Evolutionary conservation across 1,284 basidiomycete species (phyloP).

Genomic region (Hypsizygus ulmarius): DNA sequence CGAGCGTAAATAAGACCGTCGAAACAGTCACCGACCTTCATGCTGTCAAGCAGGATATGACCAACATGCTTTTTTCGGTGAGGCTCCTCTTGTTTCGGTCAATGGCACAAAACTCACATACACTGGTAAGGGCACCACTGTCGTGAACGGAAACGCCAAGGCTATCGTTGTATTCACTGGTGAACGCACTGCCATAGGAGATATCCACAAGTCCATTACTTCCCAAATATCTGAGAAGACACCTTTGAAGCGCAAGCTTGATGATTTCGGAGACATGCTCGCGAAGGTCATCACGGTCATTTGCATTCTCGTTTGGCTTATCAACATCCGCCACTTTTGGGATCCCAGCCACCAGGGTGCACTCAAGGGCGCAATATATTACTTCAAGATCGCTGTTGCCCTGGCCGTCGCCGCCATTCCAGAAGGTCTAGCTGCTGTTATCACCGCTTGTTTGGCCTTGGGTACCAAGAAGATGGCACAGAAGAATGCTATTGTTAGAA

Average conservation of each 20-base stretch:
- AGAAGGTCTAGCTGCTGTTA: constrained; percentile 93
- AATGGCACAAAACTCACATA: background rate
- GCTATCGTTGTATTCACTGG: constrained; percentile 89
- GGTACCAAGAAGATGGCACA: constrained; percentile 98
- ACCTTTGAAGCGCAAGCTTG: constrained; percentile 91
- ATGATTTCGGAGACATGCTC: constrained; percentile 94
- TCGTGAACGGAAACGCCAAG: constrained; percentile 85
- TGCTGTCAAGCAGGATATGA: constrained; percentile 96
- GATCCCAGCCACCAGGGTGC: constrained; percentile 88
- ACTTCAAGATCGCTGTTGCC: constrained; percentile 97
- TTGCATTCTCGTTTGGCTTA: constrained; percentile 92
- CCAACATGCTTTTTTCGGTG: constrained; percentile 90
- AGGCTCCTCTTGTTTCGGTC: constrained; percentile 24
- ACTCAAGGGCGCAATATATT: constrained; percentile 92
- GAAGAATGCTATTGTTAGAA: constrained; percentile 94
- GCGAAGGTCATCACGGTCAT: constrained; percentile 96
- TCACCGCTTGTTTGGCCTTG: constrained; percentile 93
- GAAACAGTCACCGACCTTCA: constrained; percentile 63
- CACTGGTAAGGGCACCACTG: constrained; percentile 75
- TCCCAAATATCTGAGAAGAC: constrained; percentile 91
- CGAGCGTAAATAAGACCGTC: constrained; percentile 79
- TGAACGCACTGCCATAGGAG: constrained; percentile 84
- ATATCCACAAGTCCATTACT: constrained; percentile 92
- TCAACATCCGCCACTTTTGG: constrained; percentile 92
- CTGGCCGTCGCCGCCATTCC: constrained; percentile 95